phyloP scores from a whole-genome alignment of 73 alveolate species.

The Paramecium tetraurelia region DNA sequence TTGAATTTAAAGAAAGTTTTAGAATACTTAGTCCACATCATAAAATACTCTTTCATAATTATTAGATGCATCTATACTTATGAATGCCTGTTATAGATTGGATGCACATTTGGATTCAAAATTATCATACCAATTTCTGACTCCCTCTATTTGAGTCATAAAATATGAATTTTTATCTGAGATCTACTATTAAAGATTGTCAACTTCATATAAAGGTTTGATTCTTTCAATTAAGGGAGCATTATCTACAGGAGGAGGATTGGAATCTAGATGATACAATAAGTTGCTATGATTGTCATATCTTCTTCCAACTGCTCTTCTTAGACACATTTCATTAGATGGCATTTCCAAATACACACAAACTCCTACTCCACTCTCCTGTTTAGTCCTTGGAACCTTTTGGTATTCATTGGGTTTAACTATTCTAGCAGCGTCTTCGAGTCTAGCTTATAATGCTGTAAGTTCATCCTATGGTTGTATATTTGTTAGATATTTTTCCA shows the following conservation, averaged over 20 bases:
- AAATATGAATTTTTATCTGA: slow-evolving; percentile 88
- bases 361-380: slow-evolving; percentile 83
- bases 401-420: slow-evolving; percentile 78
- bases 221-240: slow-evolving; percentile 94
- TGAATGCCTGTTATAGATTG: slow-evolving; percentile 39
- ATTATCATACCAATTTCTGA: slow-evolving; percentile 83
- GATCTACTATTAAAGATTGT: slow-evolving; percentile 78
- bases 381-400: slow-evolving; percentile 70
- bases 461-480: slow-evolving; percentile 82
- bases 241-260: slow-evolving; percentile 89
- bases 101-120: slow-evolving; percentile 79
- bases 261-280: slow-evolving; percentile 89
- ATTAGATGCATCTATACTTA: slow-evolving; percentile 50
- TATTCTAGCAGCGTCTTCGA: slow-evolving; percentile 70
- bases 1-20: neutral
- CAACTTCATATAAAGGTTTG: slow-evolving; percentile 79
- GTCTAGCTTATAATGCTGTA: slow-evolving; percentile 58
- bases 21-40: slow-evolving; percentile 47
- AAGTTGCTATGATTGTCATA: slow-evolving; percentile 75
- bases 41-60: slow-evolving; percentile 61
- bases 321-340: slow-evolving; percentile 79
- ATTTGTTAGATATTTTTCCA: slow-evolving; percentile 88
- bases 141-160: slow-evolving; percentile 77
- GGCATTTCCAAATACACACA: slow-evolving; percentile 82
- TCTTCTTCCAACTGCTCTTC: slow-evolving; percentile 96